Evolutionary conservation across 2,329 filamentous ascomycete genomes (phyloP), one percentile per base, ranked within the genome.

Genomic region (Pyrenophora graminea): DNA sequence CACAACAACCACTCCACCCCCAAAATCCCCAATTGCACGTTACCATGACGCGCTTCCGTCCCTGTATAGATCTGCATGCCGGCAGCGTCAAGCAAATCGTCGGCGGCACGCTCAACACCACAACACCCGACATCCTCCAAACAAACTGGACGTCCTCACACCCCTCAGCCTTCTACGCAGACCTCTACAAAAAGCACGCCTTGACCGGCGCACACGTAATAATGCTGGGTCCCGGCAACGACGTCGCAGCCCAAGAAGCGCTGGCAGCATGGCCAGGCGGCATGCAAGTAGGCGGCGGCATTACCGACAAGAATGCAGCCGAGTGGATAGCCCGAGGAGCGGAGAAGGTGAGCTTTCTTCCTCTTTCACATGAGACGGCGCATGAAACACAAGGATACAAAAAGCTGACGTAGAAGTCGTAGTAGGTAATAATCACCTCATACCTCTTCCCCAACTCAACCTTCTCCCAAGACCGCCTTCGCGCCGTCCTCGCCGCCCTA

Each of bases 81-180:
- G 94, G 94, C 12, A 88, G 93, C 71, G 94, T 99, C 53, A 99
- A 99, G 79, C 94, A 99, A 75, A 99, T 99, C 64, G 92, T 99
- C 34, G 94, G 94, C 63, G 93, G 94, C 53, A 97, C 94, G 1
- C 83, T 99, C 56, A 72, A 68, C 23, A 66, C 64, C 6, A 66
- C 64, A 3, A 61, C 64, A 1, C 63, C 67, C 12, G 52, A 60
- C 39, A 51, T 65, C 6, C 82, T 97, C 49, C 88, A 91, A 77
- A 97, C 93, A 40, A 99, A 99, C 76, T 92, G 91, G 77, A 88
- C 96, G 55, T 97, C 94, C 8, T 83, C 86, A 41, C 86, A 93
- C 55, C 88, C 92, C 8, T 85, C 94, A 2, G 83, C 84, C 3
- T 82, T 96, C 77, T 99, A 90, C 73, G 89, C 92, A 30, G 76